These are phyloP conservation scores for Solanum paucissectum DNA, from an alignment of 257 asterid species.

Conservation along the genomic window DNA sequence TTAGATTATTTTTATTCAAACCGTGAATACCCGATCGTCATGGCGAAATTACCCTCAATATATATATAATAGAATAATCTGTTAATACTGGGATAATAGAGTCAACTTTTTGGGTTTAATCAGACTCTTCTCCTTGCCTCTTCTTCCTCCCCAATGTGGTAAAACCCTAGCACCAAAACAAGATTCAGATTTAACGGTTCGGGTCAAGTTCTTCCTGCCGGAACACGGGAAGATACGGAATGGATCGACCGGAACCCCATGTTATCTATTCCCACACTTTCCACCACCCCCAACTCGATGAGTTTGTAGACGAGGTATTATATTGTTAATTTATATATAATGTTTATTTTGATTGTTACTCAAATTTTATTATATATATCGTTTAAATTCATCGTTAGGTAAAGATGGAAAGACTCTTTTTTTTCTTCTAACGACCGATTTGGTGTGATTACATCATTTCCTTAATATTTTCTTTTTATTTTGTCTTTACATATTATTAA, in stretches of 20 bases:
- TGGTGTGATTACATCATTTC: too few species aligned
- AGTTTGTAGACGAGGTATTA: constrained; percentile 58
- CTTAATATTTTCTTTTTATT: too few species aligned
- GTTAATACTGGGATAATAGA: not conserved
- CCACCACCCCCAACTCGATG: constrained; percentile 60
- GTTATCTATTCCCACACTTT: constrained; percentile 90
- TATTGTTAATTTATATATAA: too few species aligned
- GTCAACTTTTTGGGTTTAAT: not conserved
- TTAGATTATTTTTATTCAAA: not conserved
- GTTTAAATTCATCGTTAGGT: too few species aligned
- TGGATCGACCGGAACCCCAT: constrained; percentile 91
- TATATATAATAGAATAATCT: too few species aligned
- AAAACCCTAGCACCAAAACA: not conserved
- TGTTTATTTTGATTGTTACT: too few species aligned
- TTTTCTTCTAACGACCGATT: too few species aligned
- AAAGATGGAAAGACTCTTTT: too few species aligned
- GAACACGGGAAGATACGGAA: not conserved
- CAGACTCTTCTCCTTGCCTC: not conserved
- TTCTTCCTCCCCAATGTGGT: not conserved
- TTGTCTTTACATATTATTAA: too few species aligned
- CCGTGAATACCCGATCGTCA: too few species aligned
- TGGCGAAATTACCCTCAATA: not conserved
- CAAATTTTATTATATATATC: too few species aligned
- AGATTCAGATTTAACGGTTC: not conserved
- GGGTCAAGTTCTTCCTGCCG: not conserved